phyloP scores from a whole-genome alignment of 768 basidiomycete genomes.

The Pisolithus sp. region DNA sequence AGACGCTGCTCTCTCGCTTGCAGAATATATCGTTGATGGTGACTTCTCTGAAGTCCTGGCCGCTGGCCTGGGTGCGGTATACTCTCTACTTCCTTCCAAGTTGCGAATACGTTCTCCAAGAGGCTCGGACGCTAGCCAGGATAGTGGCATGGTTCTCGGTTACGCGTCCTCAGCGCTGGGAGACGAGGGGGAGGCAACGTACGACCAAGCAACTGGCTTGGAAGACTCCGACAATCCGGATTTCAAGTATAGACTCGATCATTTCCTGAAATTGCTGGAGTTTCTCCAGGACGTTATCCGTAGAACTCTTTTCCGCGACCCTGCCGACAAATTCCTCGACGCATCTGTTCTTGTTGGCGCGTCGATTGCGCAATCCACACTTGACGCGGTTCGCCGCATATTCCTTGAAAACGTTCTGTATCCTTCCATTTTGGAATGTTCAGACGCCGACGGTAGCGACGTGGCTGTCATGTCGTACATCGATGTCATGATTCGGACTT shows the following conservation, averaged over 20 bases:
- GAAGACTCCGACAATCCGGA: slow-evolving; percentile 71
- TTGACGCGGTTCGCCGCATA: slow-evolving; percentile 75
- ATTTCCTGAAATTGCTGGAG: slow-evolving; percentile 85
- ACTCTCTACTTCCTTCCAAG: slow-evolving; percentile 85
- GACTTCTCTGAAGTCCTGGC: slow-evolving; percentile 97
- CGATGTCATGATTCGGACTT: slow-evolving; percentile 76
- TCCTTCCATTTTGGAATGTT: slow-evolving; percentile 89
- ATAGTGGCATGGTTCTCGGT: slow-evolving; percentile 69
- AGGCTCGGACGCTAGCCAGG: slow-evolving; percentile 31
- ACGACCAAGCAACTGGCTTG: slow-evolving; percentile 57
- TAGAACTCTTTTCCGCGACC: slow-evolving; percentile 46
- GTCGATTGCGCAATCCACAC: slow-evolving; percentile 77
- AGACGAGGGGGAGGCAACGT: slow-evolving; percentile 45
- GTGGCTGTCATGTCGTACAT: slow-evolving; percentile 95
- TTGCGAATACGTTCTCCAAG: slow-evolving; percentile 56
- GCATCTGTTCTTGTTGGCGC: slow-evolving; percentile 64
- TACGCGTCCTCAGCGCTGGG: slow-evolving; percentile 48
- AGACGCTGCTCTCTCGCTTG: slow-evolving; percentile 81
- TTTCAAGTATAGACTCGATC: slow-evolving; percentile 75
- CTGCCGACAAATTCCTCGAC: slow-evolving; percentile 35
- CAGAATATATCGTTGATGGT: slow-evolving; percentile 92
- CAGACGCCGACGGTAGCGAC: slow-evolving; percentile 88
- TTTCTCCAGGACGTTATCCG: slow-evolving; percentile 86
- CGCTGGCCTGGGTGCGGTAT: slow-evolving; percentile 88
- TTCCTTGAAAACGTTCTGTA: slow-evolving; percentile 93